Evolutionary conservation across 2,329 filamentous ascomycete genomes (phyloP).

Genomic region (Aspergillus caelatus): DNA sequence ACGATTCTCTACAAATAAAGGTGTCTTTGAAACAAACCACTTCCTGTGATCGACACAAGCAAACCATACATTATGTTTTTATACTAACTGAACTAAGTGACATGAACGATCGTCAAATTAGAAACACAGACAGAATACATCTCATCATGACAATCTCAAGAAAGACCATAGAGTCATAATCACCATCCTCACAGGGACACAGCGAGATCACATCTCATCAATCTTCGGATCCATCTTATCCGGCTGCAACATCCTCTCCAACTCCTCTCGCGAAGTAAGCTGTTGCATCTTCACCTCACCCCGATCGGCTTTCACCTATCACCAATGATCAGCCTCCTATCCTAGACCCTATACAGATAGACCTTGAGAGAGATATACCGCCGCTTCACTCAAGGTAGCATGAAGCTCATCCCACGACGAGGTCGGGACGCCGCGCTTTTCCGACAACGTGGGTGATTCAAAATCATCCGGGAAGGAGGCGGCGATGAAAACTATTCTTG

Average conservation of each 20-base stretch:
- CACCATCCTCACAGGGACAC: not conserved
- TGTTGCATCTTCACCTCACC: slow-evolving; percentile 15
- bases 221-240: slow-evolving; percentile 15
- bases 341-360: too few species aligned
- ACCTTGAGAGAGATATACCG: slow-evolving; percentile 4
- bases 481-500: slow-evolving; percentile 13
- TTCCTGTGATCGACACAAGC: not conserved
- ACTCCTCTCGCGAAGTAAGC: slow-evolving; percentile 6
- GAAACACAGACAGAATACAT: not conserved
- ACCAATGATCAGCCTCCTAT: not conserved
- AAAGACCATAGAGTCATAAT: not conserved
- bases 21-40: too few species aligned
- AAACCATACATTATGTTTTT: not conserved
- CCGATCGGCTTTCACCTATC: slow-evolving; percentile 20
- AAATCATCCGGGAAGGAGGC: slow-evolving; percentile 16
- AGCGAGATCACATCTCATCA: slow-evolving; percentile 14
- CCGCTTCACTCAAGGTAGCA: slow-evolving; percentile 16
- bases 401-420: slow-evolving; percentile 17
- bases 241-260: slow-evolving; percentile 9
- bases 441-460: slow-evolving; percentile 12
- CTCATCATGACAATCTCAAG: not conserved
- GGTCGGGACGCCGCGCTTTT: slow-evolving; percentile 5
- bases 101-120: too few species aligned
- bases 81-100: too few species aligned
- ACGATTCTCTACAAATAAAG: not conserved